Evolutionary conservation across 169 alveolate genomes (phyloP).

Genomic region (Plasmodium malariae): DNA sequence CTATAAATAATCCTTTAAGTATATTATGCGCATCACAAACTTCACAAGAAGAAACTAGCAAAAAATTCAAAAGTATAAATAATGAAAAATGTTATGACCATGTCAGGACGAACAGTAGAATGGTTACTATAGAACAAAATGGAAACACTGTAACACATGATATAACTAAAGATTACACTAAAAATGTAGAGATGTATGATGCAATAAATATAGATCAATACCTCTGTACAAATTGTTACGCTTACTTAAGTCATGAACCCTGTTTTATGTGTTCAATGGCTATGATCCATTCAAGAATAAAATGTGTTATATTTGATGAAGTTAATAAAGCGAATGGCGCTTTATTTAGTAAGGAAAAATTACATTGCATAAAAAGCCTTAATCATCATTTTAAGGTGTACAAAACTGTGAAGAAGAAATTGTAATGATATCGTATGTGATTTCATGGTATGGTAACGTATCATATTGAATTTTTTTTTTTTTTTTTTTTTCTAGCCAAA

Average conservation of each 20-base stretch:
- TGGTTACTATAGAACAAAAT: too few relatives aligned
- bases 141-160: conserved; percentile 11
- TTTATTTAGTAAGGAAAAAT: conserved; percentile 83
- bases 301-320: conserved; percentile 88
- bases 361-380: conserved; percentile 83
- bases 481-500: too few relatives aligned
- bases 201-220: conserved; percentile 78
- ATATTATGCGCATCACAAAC: too few relatives aligned
- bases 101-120: too few relatives aligned
- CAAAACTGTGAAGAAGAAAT: conserved; percentile 15
- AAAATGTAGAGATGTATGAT: background rate
- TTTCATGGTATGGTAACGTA: too few relatives aligned
- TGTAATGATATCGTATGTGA: too few relatives aligned
- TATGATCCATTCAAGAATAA: conserved; percentile 93
- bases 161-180: too few relatives aligned
- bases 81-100: too few relatives aligned
- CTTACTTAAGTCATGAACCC: conserved; percentile 93
- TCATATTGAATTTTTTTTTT: too few relatives aligned
- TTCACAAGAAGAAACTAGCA: too few relatives aligned
- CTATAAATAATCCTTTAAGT: too few relatives aligned
- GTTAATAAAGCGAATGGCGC: conserved; percentile 83
- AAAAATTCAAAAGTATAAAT: too few relatives aligned
- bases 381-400: conserved; percentile 89
- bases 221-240: conserved; percentile 89
- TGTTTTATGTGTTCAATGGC: conserved; percentile 98